Evolutionary conservation across 768 basidiomycete genomes (phyloP).

Genomic region (Leccinum boreale): DNA sequence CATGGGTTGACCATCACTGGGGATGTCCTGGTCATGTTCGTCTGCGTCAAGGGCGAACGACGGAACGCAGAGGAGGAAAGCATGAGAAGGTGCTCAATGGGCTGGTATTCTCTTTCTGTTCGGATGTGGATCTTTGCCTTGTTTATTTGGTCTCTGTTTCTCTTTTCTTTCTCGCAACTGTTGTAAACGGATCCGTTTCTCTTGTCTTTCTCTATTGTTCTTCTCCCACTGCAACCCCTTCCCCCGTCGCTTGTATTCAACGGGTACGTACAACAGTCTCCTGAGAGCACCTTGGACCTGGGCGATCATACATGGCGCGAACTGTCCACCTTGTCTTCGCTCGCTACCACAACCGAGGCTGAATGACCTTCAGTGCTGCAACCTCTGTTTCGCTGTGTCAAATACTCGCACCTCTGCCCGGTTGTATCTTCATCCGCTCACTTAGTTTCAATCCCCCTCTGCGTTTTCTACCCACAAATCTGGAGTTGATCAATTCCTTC

Average conservation of each 20-base stretch:
- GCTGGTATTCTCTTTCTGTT: neutral
- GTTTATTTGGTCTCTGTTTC: neutral
- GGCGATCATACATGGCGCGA: too few relatives aligned
- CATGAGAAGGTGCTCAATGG: neutral
- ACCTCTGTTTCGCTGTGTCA: too few relatives aligned
- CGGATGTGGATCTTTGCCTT: neutral
- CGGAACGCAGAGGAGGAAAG: slow-evolving; percentile 23
- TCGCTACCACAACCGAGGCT: too few relatives aligned
- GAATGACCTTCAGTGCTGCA: too few relatives aligned
- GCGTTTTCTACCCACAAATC: too few relatives aligned
- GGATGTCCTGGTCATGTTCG: slow-evolving; percentile 32
- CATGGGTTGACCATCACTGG: slow-evolving; percentile 31
- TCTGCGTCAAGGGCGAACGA: slow-evolving; percentile 33
- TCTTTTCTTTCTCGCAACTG: neutral
- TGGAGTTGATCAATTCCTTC: too few relatives aligned
- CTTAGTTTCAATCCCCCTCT: too few relatives aligned
- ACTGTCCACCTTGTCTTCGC: too few relatives aligned
- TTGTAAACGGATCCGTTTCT: neutral
- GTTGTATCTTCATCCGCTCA: too few relatives aligned
- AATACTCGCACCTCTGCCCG: too few relatives aligned
- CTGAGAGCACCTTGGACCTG: too few relatives aligned
- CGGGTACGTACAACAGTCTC: too few relatives aligned
- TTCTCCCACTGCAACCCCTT: neutral
- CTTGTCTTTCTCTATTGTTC: neutral
- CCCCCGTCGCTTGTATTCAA: neutral